Evolutionary conservation across 73 alveolate genomes (phyloP).

Genomic region (Uronychia binucleata): DNA sequence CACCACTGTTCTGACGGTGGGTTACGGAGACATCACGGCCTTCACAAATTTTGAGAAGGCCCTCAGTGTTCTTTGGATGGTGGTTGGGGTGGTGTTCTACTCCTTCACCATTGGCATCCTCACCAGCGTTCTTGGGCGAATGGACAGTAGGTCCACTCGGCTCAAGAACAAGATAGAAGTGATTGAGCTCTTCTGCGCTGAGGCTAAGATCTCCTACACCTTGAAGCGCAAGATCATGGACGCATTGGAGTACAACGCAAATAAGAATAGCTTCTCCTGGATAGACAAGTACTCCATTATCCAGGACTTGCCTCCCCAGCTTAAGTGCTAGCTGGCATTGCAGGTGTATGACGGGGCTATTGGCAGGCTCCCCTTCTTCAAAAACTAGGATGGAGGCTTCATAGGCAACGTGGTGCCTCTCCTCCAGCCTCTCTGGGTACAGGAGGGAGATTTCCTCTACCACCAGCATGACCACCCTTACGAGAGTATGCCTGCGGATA

Average conservation of each 20-base stretch:
- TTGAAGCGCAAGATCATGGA: slow-evolving; percentile 45
- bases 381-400: slow-evolving; percentile 49
- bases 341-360: slow-evolving; percentile 49
- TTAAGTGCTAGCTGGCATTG: slow-evolving; percentile 52
- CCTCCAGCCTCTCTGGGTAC: slow-evolving; percentile 54
- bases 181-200: slow-evolving; percentile 53
- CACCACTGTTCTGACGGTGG: slow-evolving; percentile 76
- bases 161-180: slow-evolving; percentile 54
- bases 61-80: slow-evolving; percentile 63
- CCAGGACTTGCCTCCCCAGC: slow-evolving; percentile 44
- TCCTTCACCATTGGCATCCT: slow-evolving; percentile 75
- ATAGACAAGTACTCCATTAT: slow-evolving; percentile 43
- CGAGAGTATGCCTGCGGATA: neutral
- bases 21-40: slow-evolving; percentile 82
- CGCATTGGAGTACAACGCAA: slow-evolving; percentile 44
- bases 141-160: slow-evolving; percentile 49
- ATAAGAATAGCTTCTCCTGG: slow-evolving; percentile 33
- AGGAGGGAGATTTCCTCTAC: slow-evolving; percentile 46
- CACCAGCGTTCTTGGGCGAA: slow-evolving; percentile 53
- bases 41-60: slow-evolving; percentile 55
- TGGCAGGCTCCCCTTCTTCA: slow-evolving; percentile 55
- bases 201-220: slow-evolving; percentile 35
- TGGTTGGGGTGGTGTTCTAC: slow-evolving; percentile 78
- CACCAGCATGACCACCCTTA: slow-evolving; percentile 52
- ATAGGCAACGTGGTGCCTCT: slow-evolving; percentile 46